These are phyloP conservation scores for Tricholoma saponaceum DNA, from an alignment of 768 basidiomycete genomes.

Conservation along the genomic window DNA sequence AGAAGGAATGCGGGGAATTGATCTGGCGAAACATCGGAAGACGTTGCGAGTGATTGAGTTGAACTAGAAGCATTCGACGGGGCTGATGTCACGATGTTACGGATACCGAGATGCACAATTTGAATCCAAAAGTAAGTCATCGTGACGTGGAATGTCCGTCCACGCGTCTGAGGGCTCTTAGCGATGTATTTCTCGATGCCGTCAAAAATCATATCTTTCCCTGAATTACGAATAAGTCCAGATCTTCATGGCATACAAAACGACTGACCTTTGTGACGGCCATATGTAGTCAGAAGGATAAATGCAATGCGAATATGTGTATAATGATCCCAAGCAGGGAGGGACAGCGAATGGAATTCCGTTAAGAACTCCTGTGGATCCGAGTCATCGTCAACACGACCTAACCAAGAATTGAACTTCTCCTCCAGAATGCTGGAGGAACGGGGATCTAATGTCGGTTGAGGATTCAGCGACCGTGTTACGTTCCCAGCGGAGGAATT, in stretches of 20 bases:
- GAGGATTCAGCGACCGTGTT: background rate
- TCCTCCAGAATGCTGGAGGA: constrained; percentile 22
- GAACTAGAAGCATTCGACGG: background rate
- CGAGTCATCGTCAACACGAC: constrained; percentile 24
- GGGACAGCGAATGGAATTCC: constrained; percentile 26
- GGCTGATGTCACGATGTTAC: constrained; percentile 24
- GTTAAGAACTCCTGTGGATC: constrained; percentile 28
- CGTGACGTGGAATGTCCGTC: constrained; percentile 37
- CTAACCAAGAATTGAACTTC: constrained; percentile 34
- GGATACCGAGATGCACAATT: constrained; percentile 43
- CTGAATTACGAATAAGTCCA: constrained; percentile 15
- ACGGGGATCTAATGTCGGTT: constrained; percentile 12
- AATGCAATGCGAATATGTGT: constrained; percentile 43
- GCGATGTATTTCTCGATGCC: constrained; percentile 37
- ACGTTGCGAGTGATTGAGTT: constrained; percentile 5
- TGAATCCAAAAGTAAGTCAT: constrained; percentile 54
- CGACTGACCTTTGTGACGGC: constrained; percentile 36
- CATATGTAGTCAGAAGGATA: constrained; percentile 34
- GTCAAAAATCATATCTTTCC: constrained; percentile 40
- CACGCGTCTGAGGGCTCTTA: constrained; percentile 30
- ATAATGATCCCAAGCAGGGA: constrained; percentile 47
- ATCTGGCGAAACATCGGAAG: constrained; percentile 13
- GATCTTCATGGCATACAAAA: too few relatives aligned
- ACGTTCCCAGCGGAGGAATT: constrained; percentile 14
- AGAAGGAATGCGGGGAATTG: constrained; percentile 35